Evolutionary conservation across 441 rosid species (phyloP), one percentile per base, ranked within the genome.

Genomic region (Flueggea neowawraea): DNA sequence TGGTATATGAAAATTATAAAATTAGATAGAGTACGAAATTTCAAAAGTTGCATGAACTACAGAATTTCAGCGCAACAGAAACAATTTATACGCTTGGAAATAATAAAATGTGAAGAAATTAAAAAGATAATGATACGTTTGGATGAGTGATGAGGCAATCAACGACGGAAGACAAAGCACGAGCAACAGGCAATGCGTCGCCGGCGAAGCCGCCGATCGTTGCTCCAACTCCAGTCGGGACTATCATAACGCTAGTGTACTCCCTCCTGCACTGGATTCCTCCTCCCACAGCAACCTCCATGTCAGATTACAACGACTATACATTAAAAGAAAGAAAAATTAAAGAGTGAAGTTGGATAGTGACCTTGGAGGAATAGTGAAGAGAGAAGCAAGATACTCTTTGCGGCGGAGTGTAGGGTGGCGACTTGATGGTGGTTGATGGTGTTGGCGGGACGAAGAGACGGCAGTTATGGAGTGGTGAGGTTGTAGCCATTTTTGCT

Each of bases 81-180:
- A 33, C 39, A 33, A 33, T 3, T 36, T 36, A 36, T 36, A 36
- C 28, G 28, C 28, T 22, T 22, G 28, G 28, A 22, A 22, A 2
- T 22, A 22, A 22, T 22, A 22, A 22, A 36, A 36, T 8, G 9
- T 3, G 41, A 36, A 36, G 9, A 36, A 36, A 52, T 13, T 31
- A 17, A 55, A n/a, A 16, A 48, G 8, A 6, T 65, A 63, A 11
- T 6, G 16, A 28, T 71, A 85, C 90, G 52, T 80, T 85, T 14
- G 87, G 91, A 61, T 85, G 88, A 10, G 84, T 74, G 58, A 85
- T 78, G 64, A 85, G 88, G 71, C 86, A 83, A 74, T 83, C 91
- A 6, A 83, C 91, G 43, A 81, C 84, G 16, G 88, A 74, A 49
- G 88, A 78, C 16, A 83, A 69, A 36, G 88, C 78, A 16, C 87